Evolutionary conservation across 768 basidiomycete genomes (phyloP), one percentile per base, ranked within the genome.

Genomic region (Macrolepiota fuliginosa): DNA sequence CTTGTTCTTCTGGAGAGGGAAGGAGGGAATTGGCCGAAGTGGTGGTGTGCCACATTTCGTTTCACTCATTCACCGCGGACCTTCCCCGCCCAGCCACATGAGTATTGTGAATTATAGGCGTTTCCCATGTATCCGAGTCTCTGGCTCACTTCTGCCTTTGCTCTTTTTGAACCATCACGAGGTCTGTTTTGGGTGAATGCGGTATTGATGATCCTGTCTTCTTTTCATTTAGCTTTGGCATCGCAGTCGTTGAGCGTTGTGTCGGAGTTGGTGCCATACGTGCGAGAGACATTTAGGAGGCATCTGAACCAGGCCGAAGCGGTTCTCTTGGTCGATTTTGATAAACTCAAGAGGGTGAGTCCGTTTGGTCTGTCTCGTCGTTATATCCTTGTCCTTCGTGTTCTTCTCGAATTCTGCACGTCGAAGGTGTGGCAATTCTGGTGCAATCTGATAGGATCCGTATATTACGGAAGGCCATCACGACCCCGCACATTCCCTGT

Each of bases 251-350:
- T 99, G 47, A 96, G 96, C 37, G 88, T 98, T 71, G 89, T 96
- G 79, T 92, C 94, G 66, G 87, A 92, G 37, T 86, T 99, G 52
- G 92, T 98, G 58, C 95, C 97, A 1, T 98, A 98, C 71, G 88
- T 98, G 55, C 90, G 97, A 51, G 97, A 99, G 77, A 89, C 90
- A 5, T 93, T 98, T 73, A 83, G 97, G 52, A 83, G 97, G 64
- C 96, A 98, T 78, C 82, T 99, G 32, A 96, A 87, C 72, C 85
- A 90, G 61, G 96, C 94, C 74, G 95, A 98, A 74, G 94, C 95
- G 12, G 94, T 98, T 51, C 96, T 98, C 88, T 79, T 98, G 39
- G 86, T 96, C 17, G 97, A 98, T 74, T 99, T 98, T 71, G 97
- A 99, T 77, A 98, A 96, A 78, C 84, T 98, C 61, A 98, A 96